Base-by-base conservation (phyloP, 1,139 yeast genomes). In the Suhomyces bribrorum region DNA sequence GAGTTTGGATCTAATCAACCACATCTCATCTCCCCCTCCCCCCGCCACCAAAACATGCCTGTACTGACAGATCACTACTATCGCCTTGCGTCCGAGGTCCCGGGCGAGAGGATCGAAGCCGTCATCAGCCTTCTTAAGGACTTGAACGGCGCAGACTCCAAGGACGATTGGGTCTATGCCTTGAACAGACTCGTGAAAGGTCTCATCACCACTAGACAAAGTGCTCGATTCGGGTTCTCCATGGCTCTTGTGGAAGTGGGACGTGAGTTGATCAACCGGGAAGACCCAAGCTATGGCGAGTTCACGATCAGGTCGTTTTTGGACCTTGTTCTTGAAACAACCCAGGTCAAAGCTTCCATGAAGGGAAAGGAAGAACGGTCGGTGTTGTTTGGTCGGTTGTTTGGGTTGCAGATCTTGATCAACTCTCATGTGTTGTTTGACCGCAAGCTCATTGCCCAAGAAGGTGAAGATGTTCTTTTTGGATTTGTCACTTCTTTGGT, bases 171-270 rank as follows among this genome's bases (percentile, higher is more conserved):
- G 89, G 76, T 77, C 36, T 90, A 92, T 57, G 94, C 95, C 0
- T 64, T 86, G 41, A 78, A 77, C 44, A 75, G 97, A 53, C 69
- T 92, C 44, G 74, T 87, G 42, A 83, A 81, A 49, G 97, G 97
- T 34, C 69, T 92, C 31, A 74, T 87, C 7, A 85, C 96, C 9
- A 77, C 89, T 14, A 77, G 94, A 54, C 95, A 86, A 31, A 75
- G 89, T 34, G 95, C 96, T 1, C 69, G 97, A 41, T 65, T 86
- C 29, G 98, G 98, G 2, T 90, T 85, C 53, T 86, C 96, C 3
- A 79, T 88, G 76, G 94, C 96, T 29, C 66, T 92, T 32, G 80
- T 92, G 1, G 97, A 92, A 59, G 69, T 88, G 2, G 65, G 81
- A 15, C 71, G 83, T 15, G 66, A 77, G 36, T 60, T 75, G n/a